These are phyloP conservation scores for Syzygium malaccense DNA, from an alignment of 441 rosid species.

Conservation along the genomic window DNA sequence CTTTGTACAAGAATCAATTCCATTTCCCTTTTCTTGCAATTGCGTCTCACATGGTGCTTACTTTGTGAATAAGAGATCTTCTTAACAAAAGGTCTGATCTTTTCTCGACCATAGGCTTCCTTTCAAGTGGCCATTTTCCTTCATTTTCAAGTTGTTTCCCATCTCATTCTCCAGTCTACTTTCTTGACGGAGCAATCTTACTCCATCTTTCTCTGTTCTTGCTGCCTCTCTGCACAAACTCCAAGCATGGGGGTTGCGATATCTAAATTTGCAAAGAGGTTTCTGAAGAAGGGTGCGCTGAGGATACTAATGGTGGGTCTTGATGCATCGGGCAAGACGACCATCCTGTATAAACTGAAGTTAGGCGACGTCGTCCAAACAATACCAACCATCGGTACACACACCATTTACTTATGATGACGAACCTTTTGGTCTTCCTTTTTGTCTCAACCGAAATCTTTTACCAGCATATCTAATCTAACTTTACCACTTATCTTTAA, in stretches of 20 bases:
- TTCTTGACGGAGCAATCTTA: not conserved
- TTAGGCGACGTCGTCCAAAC: slow-evolving; percentile 61
- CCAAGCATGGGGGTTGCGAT: slow-evolving; percentile 34
- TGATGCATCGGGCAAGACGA: slow-evolving; percentile 71
- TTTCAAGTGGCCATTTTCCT: not conserved
- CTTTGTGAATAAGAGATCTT: not conserved
- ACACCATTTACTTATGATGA: not conserved
- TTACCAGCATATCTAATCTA: not conserved
- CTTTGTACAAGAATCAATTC: not conserved
- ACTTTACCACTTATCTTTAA: not conserved
- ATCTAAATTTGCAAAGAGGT: slow-evolving; percentile 42
- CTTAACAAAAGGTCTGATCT: not conserved
- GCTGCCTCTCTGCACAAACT: not conserved
- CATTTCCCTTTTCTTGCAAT: not conserved
- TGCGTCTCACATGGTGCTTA: not conserved
- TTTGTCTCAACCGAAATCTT: not conserved
- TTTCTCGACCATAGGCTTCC: not conserved
- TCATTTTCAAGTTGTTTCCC: not conserved
- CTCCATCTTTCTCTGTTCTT: not conserved
- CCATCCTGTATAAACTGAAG: slow-evolving; percentile 64
- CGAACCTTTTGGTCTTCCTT: not conserved
- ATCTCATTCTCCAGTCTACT: not conserved
- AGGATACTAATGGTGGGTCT: slow-evolving; percentile 75
- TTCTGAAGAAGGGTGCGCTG: slow-evolving; percentile 24
- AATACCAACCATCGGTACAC: slow-evolving; percentile 48